Conservation (phyloP, 805 yeast species). For the Saturnispora kantuleensis region DNA sequence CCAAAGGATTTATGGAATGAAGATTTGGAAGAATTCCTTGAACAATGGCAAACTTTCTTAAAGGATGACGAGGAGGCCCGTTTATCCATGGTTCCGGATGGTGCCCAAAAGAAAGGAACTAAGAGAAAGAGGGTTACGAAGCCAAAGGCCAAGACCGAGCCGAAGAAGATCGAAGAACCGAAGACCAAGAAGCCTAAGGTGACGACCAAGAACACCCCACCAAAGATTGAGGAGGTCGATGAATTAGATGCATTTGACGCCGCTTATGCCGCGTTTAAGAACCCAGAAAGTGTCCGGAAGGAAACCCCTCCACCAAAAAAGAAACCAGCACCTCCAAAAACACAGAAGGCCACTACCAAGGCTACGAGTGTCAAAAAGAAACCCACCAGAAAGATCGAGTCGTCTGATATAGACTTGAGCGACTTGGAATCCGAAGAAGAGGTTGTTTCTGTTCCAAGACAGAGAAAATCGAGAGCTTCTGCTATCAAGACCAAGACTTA, state of each 20-base stretch:
- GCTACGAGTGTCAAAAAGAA: constrained; percentile 3
- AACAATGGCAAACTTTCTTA: constrained; percentile 58
- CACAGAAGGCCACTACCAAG: constrained; percentile 5
- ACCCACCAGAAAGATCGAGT: constrained; percentile 2
- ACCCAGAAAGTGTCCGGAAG: neutral
- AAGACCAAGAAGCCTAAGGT: constrained; percentile 9
- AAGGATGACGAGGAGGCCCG: constrained; percentile 54
- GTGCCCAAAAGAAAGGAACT: constrained; percentile 31
- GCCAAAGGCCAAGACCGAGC: constrained; percentile 32
- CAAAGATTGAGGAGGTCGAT: constrained; percentile 9
- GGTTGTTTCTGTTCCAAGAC: constrained; percentile 5
- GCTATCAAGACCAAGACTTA: constrained; percentile 10
- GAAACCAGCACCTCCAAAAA: neutral
- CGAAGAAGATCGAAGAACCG: constrained; percentile 33
- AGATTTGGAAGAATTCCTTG: constrained; percentile 69
- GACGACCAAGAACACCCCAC: constrained; percentile 4
- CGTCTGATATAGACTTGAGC: constrained; percentile 8
- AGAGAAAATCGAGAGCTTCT: constrained; percentile 6
- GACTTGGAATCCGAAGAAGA: constrained; percentile 8
- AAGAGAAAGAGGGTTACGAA: constrained; percentile 19
- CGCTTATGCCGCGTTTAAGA: constrained; percentile 3
- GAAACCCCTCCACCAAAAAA: neutral
- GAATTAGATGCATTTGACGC: constrained; percentile 14
- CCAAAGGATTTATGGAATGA: constrained; percentile 84
- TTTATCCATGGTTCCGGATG: constrained; percentile 36